Conservation (phyloP, 225 moss, liverwort and hornwort species). For the Polytrichum commune region DNA sequence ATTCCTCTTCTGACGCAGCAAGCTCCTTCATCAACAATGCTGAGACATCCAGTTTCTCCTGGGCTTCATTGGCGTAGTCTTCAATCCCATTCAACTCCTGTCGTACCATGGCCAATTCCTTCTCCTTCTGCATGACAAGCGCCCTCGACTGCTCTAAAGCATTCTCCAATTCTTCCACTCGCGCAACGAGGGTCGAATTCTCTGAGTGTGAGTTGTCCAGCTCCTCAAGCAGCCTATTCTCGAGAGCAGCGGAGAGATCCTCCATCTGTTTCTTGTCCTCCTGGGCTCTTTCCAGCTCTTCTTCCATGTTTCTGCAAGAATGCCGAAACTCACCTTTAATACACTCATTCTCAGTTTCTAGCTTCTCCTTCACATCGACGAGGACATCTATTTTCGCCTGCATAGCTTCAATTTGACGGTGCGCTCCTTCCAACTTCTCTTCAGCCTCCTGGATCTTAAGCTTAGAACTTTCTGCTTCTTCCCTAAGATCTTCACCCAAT, state of each 20-base stretch:
- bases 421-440: slow-evolving; percentile 25
- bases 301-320: slow-evolving; percentile 25
- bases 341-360: slow-evolving; percentile 25
- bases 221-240: slow-evolving; percentile 27
- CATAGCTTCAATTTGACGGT: slow-evolving; percentile 26
- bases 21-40: slow-evolving; percentile 33
- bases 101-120: slow-evolving; percentile 24
- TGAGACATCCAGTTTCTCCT: slow-evolving; percentile 41
- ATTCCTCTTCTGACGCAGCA: slow-evolving; percentile 33
- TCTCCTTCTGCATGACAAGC: slow-evolving; percentile 26
- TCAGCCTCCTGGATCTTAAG: slow-evolving; percentile 23
- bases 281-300: slow-evolving; percentile 17
- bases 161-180: slow-evolving; percentile 16
- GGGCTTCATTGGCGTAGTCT: slow-evolving; percentile 19
- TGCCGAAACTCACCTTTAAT: slow-evolving; percentile 20
- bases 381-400: slow-evolving; percentile 27
- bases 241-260: slow-evolving; percentile 21
- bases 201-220: slow-evolving; percentile 26
- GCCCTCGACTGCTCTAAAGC: slow-evolving; percentile 24
- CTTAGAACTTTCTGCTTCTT: slow-evolving; percentile 18
- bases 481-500: slow-evolving; percentile 18
- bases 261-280: slow-evolving; percentile 28
- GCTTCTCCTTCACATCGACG: slow-evolving; percentile 18
- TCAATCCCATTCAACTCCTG: slow-evolving; percentile 24
- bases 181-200: slow-evolving; percentile 13